These are phyloP conservation scores for Leccinum incarnatum DNA, from an alignment of 768 basidiomycete species.

Conservation along the genomic window DNA sequence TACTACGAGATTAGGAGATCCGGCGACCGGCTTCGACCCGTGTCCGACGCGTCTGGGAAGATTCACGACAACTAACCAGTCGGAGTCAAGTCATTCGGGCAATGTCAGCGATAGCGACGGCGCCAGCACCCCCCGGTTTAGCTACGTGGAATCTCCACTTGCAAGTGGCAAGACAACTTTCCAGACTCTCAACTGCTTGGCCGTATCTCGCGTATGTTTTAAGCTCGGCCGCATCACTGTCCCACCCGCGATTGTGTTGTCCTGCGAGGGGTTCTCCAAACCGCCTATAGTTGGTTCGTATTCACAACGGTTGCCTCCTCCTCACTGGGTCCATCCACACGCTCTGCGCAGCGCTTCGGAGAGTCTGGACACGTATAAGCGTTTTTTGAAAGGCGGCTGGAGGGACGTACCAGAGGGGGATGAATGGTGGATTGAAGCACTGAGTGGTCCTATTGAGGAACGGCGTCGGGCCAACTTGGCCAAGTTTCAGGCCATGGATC, in stretches of 20 bases:
- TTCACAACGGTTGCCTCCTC: slow-evolving; percentile 10
- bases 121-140: neutral
- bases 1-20: neutral
- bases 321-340: slow-evolving; percentile 12
- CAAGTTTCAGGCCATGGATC: slow-evolving; percentile 9
- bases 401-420: slow-evolving; percentile 49
- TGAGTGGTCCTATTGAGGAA: slow-evolving; percentile 43
- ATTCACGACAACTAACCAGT: neutral
- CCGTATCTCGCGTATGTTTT: slow-evolving; percentile 61
- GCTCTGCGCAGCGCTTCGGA: slow-evolving; percentile 6
- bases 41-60: neutral
- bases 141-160: neutral
- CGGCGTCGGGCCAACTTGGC: slow-evolving; percentile 16
- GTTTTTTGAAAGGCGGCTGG: slow-evolving; percentile 59
- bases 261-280: slow-evolving; percentile 49
- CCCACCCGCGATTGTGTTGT: slow-evolving; percentile 60
- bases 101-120: neutral
- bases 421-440: slow-evolving; percentile 63
- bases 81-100: neutral
- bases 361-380: slow-evolving; percentile 34
- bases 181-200: slow-evolving; percentile 44
- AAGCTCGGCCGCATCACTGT: slow-evolving; percentile 70
- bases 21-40: no score
- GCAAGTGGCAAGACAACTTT: slow-evolving; percentile 45
- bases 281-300: slow-evolving; percentile 15